Conservation (phyloP, 2,329 filamentous ascomycete species). For the Bimuria novae-zelandiae region DNA sequence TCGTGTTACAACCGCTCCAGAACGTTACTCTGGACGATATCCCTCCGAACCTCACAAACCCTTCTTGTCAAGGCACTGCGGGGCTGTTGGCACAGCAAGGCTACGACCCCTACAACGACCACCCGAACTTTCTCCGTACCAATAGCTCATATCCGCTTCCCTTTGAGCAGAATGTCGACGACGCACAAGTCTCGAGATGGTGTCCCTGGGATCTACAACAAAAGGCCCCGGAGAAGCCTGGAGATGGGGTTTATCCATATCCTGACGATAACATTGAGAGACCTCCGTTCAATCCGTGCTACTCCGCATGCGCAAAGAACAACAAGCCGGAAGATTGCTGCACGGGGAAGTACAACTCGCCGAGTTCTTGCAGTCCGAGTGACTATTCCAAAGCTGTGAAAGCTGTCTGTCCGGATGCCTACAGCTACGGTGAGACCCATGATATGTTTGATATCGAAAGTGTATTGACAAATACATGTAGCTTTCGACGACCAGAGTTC, state of each 20-base stretch:
- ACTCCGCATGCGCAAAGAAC: slow-evolving; percentile 74
- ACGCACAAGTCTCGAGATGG: slow-evolving; percentile 66
- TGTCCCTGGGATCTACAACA: slow-evolving; percentile 80
- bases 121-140: slow-evolving; percentile 59
- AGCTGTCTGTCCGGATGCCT: slow-evolving; percentile 79
- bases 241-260: slow-evolving; percentile 79
- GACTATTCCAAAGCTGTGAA: slow-evolving; percentile 73
- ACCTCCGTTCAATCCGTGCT: slow-evolving; percentile 76
- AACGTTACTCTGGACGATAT: slow-evolving; percentile 66
- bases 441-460: not conserved
- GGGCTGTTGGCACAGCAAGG: slow-evolving; percentile 58
- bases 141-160: slow-evolving; percentile 70
- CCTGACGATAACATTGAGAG: slow-evolving; percentile 74
- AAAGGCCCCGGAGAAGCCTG: slow-evolving; percentile 68
- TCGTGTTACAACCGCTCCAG: slow-evolving; percentile 56
- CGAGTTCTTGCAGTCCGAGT: slow-evolving; percentile 67
- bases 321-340: slow-evolving; percentile 74
- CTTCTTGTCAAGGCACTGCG: slow-evolving; percentile 73
- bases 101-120: slow-evolving; percentile 57
- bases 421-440: slow-evolving; percentile 69
- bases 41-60: slow-evolving; percentile 76
- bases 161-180: slow-evolving; percentile 64
- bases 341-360: slow-evolving; percentile 68
- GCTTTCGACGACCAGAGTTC: slow-evolving; percentile 63
- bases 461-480: slow-evolving; percentile 19